Conservation (phyloP, 2,329 filamentous ascomycete genomes). For the Trichoderma atrobrunneum region DNA sequence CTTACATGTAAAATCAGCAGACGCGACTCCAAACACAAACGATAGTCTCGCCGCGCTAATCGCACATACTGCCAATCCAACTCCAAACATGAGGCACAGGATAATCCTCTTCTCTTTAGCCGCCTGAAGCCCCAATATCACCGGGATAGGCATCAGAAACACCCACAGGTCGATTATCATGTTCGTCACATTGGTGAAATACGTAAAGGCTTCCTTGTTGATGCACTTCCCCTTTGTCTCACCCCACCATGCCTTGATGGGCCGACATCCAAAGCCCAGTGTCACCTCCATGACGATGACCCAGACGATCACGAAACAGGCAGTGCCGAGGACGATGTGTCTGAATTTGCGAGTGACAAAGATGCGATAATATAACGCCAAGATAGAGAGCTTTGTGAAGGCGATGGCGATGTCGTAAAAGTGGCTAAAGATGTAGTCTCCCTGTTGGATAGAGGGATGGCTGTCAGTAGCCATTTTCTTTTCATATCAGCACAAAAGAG, state of each 20-base stretch:
- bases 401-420: slow-evolving; percentile 21
- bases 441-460: not conserved
- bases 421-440: slow-evolving; percentile 23
- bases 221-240: slow-evolving; percentile 12
- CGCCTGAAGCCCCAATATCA: slow-evolving; percentile 17
- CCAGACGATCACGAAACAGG: slow-evolving; percentile 16
- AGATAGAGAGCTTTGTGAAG: slow-evolving; percentile 21
- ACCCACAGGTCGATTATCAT: slow-evolving; percentile 20
- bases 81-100: slow-evolving; percentile 21
- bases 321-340: slow-evolving; percentile 13
- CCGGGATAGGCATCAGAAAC: slow-evolving; percentile 18
- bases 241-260: slow-evolving; percentile 18
- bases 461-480: not conserved
- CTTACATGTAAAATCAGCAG: slow-evolving; percentile 20
- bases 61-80: slow-evolving; percentile 20
- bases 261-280: slow-evolving; percentile 21
- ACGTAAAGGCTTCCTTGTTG: slow-evolving; percentile 19
- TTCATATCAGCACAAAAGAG: too few relatives aligned
- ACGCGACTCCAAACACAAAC: slow-evolving; percentile 19
- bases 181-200: slow-evolving; percentile 21
- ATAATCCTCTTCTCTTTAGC: slow-evolving; percentile 12
- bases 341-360: slow-evolving; percentile 17
- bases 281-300: slow-evolving; percentile 19
- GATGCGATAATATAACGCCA: slow-evolving; percentile 21
- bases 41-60: slow-evolving; percentile 19